Base-by-base conservation (phyloP, 2,329 filamentous ascomycete genomes). In the Colletotrichum neosansevieriae region DNA sequence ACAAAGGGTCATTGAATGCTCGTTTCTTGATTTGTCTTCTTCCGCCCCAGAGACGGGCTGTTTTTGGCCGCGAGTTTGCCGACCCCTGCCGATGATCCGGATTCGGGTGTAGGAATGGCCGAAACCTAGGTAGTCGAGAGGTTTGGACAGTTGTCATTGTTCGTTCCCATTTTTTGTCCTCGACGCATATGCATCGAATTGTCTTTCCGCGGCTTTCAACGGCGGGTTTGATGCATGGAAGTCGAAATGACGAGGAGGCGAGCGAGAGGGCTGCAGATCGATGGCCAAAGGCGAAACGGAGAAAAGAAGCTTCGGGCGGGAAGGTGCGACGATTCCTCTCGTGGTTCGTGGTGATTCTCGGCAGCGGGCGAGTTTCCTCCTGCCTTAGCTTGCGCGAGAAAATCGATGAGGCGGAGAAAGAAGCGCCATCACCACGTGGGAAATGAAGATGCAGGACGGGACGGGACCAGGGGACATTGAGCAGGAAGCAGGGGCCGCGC, bases 401-500 rank as follows among this genome's bases (percentile, higher is more conserved):
- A 40, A 17, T 32, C 38, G n/a, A 38, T 5, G 44, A 51, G 62
- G 64, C 38, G 29, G 64, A 64, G 65, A 32, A 32, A 36, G 45
- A 45, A 38, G 24, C 58, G 44, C 32, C 21, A 21, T 17, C 61
- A 44, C 53, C 65, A 68, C 60, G 65, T 65, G 65, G 65, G 6
- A 42, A 19, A 40, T 12, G 17, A 34, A 32, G 32, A 29, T 12
- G 15, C 29, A 36, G 21, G 56, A 24, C 24, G 24, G 24, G 24
- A 24, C 24, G 24, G 24, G 24, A 51, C 13, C 56, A n/a, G 29
- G 15, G 38, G 15, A n/a, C 58, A n/a, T 12, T 34, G 58, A 11
- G 24, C 29, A 62, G 36, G 58, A 15, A 17, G 60, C 19, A 45
- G 15, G 19, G 12, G n/a, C 29, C 21, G n/a, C 13, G 34, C 12